Evolutionary conservation across 164 flowering plant genomes (phyloP).

Genomic region (Cinnamomum chago): DNA sequence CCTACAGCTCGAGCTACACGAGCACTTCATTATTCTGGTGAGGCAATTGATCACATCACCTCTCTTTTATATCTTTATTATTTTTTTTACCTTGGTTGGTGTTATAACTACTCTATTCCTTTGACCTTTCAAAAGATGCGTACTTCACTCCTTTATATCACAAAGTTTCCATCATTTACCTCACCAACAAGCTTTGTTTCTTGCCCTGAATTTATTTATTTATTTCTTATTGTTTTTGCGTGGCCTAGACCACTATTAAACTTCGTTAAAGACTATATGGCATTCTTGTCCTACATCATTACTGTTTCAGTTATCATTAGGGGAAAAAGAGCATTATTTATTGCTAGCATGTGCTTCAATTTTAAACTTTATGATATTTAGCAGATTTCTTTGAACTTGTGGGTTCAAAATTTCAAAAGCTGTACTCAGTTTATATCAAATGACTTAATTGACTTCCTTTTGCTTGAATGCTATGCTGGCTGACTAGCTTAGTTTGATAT

Average conservation of each 20-base stretch:
- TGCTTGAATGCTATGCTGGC: too few species aligned
- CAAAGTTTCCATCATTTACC: neutral
- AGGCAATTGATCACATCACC: slow-evolving; percentile 10
- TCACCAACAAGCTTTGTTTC: neutral
- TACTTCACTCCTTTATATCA: neutral
- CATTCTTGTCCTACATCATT: neutral
- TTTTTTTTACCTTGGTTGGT: neutral
- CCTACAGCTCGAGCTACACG: slow-evolving; percentile 73
- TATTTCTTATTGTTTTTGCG: neutral
- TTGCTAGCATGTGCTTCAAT: neutral
- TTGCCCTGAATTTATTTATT: neutral
- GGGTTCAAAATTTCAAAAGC: neutral
- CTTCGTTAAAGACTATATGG: neutral
- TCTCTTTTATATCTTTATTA: neutral
- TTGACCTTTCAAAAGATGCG: too few species aligned
- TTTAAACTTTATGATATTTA: neutral
- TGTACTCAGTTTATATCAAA: neutral
- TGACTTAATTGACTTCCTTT: neutral
- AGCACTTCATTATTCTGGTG: slow-evolving; percentile 89
- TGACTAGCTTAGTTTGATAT: too few species aligned
- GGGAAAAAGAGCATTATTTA: too few species aligned
- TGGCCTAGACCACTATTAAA: neutral
- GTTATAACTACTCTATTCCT: too few species aligned
- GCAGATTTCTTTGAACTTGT: neutral
- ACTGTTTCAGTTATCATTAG: too few species aligned